Conservation (phyloP, 192 early-diverging fungal species). For the Lobulomyces angularis region DNA sequence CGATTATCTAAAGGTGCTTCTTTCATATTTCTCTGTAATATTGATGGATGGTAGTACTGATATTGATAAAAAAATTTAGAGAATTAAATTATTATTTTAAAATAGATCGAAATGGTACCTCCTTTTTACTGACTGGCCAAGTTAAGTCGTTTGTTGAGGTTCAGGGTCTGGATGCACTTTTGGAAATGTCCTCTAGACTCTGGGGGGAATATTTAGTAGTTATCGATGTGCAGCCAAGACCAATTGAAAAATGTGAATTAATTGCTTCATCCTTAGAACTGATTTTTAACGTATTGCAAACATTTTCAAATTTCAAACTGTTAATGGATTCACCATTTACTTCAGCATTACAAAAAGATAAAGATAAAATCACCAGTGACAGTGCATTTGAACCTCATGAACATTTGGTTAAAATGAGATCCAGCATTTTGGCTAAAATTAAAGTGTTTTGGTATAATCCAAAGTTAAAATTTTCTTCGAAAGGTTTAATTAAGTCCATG, state of each 20-base stretch:
- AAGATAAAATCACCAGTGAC: constrained; percentile 30
- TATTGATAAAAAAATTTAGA: too few species aligned
- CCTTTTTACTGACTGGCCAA: neutral
- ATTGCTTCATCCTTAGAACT: constrained; percentile 34
- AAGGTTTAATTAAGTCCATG: constrained; percentile 40
- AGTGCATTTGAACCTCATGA: constrained; percentile 63
- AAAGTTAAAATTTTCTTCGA: constrained; percentile 37
- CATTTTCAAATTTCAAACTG: constrained; percentile 54
- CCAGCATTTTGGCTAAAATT: constrained; percentile 46
- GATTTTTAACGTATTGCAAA: constrained; percentile 49
- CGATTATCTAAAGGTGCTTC: constrained; percentile 42
- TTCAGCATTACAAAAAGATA: constrained; percentile 28
- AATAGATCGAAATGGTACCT: neutral
- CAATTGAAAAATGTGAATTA: constrained; percentile 23
- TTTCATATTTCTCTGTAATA: constrained; percentile 38
- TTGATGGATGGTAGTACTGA: constrained; percentile 33
- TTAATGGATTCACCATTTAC: constrained; percentile 65
- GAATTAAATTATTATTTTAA: neutral
- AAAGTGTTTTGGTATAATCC: constrained; percentile 50
- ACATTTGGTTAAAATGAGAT: constrained; percentile 52
- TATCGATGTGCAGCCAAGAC: too few species aligned
- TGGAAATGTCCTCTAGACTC: constrained; percentile 23
- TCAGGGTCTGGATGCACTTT: constrained; percentile 37
- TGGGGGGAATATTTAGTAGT: too few species aligned
- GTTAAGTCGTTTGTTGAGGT: constrained; percentile 41